A percentile compares a stretch with the other conserved stretches of the same genome.
phyloP scores from a whole-genome alignment of 1,284 basidiomycete genomes.

The Mixia osmundae region DNA sequence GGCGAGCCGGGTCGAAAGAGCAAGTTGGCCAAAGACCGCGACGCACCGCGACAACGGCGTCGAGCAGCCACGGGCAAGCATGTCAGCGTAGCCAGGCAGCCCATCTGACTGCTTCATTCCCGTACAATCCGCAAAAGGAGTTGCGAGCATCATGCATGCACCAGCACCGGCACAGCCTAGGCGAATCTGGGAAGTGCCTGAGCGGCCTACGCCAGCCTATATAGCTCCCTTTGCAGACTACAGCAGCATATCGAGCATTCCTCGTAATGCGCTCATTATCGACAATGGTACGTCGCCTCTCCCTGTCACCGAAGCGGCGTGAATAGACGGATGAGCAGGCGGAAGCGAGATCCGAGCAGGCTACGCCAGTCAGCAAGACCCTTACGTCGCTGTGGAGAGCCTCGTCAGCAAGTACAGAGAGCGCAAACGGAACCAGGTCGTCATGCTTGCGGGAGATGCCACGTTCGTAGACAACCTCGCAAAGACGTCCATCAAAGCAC shows the following conservation, averaged over 20 bases:
- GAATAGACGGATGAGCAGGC: slow-evolving; percentile 22
- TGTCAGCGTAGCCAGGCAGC: too few species aligned
- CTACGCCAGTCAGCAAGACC: slow-evolving; percentile 33
- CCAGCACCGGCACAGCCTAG: too few species aligned
- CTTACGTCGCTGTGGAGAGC: slow-evolving; percentile 38
- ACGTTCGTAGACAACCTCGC: slow-evolving; percentile 62
- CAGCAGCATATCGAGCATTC: slow-evolving; percentile 16
- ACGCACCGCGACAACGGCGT: too few species aligned
- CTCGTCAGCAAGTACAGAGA: slow-evolving; percentile 68
- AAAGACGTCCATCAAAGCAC: slow-evolving; percentile 45
- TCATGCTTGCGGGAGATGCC: slow-evolving; percentile 61
- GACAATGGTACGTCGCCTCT: slow-evolving; percentile 41
- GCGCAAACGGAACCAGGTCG: slow-evolving; percentile 48
- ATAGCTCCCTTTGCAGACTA: slow-evolving; percentile 1
- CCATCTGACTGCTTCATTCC: too few species aligned
- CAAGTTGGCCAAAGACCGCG: too few species aligned
- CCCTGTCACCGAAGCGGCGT: not conserved
- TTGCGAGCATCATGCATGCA: not conserved
- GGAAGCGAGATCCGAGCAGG: slow-evolving; percentile 69
- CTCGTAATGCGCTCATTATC: slow-evolving; percentile 63
- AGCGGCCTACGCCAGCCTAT: not conserved
- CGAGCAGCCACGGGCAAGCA: too few species aligned
- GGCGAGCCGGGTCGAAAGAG: too few species aligned
- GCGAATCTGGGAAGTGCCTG: not conserved
- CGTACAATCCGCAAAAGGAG: not conserved